Evolutionary conservation across 2,329 filamentous ascomycete species (phyloP).

Genomic region (Ascocoryne sarcoides): DNA sequence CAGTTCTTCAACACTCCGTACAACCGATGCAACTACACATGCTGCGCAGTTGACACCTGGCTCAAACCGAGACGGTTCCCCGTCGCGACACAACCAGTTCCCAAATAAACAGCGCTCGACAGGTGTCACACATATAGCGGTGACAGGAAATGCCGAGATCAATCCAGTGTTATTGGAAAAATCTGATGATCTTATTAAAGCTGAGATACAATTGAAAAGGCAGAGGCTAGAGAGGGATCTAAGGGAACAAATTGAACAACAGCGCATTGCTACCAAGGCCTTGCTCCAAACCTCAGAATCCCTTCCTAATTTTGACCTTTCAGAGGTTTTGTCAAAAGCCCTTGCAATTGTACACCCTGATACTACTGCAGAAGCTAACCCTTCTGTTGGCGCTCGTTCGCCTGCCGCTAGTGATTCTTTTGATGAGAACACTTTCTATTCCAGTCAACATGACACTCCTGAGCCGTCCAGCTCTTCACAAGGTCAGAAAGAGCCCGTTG

Average conservation of each 20-base stretch:
- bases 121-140: constrained; percentile 27
- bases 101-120: constrained; percentile 23
- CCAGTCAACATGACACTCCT: constrained; percentile 79
- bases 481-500: constrained; percentile 19
- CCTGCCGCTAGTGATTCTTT: constrained; percentile 73
- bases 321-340: constrained; percentile 64
- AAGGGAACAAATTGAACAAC: constrained; percentile 67
- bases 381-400: constrained; percentile 45
- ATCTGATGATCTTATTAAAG: constrained; percentile 73
- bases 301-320: constrained; percentile 58
- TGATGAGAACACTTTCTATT: constrained; percentile 94
- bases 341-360: constrained; percentile 61
- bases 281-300: constrained; percentile 38
- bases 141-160: constrained; percentile 55
- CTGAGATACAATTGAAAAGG: constrained; percentile 71
- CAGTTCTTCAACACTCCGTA: constrained; percentile 19
- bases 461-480: constrained; percentile 38
- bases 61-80: constrained; percentile 16
- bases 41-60: constrained; percentile 8
- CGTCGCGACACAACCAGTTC: constrained; percentile 19
- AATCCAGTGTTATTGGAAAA: constrained; percentile 80
- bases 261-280: constrained; percentile 36
- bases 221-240: constrained; percentile 71
- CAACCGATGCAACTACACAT: constrained; percentile 11
- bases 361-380: constrained; percentile 48